These are phyloP conservation scores for Xylaria acuta DNA, from an alignment of 495 filamentous ascomycete genomes.

Conservation along the genomic window DNA sequence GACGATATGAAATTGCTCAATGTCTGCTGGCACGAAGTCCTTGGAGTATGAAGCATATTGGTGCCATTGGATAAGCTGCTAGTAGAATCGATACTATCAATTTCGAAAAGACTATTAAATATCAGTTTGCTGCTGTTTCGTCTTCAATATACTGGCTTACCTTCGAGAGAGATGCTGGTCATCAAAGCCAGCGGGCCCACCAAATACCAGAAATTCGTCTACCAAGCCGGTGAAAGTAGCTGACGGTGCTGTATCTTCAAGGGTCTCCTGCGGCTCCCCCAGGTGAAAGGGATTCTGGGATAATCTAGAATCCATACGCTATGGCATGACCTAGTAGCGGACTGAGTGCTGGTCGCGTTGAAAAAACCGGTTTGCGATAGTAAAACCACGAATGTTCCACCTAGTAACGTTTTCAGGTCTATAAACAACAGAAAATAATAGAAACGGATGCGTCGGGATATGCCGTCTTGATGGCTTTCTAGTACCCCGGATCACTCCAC, in stretches of 20 bases:
- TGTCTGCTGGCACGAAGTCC: not conserved
- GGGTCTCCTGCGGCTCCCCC: not conserved
- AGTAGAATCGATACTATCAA: not conserved
- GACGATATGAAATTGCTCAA: constrained; percentile 3
- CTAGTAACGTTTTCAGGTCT: not conserved
- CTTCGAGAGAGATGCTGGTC: constrained; percentile 11
- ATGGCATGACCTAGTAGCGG: not conserved
- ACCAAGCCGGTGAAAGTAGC: constrained; percentile 15
- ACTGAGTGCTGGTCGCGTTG: constrained; percentile 1
- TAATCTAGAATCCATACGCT: constrained; percentile 13
- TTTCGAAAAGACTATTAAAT: not conserved
- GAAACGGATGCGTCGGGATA: not conserved
- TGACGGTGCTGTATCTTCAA: not conserved
- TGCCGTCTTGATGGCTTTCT: constrained; percentile 4
- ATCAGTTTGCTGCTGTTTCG: not conserved
- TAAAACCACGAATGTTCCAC: not conserved
- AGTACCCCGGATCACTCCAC: not conserved
- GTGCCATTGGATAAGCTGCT: not conserved
- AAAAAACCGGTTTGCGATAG: constrained; percentile 14
- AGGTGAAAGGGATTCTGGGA: constrained; percentile 7
- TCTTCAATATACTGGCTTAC: not conserved
- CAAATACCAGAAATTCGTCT: constrained; percentile 13
- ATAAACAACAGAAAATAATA: not conserved
- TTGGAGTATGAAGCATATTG: constrained; percentile 1
- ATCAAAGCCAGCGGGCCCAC: constrained; percentile 3